A percentile compares a stretch with the other conserved stretches of the same genome.
These are phyloP conservation scores for Arabidopsis arenosa DNA, from an alignment of 345 rosid genomes.

Conservation along the genomic window DNA sequence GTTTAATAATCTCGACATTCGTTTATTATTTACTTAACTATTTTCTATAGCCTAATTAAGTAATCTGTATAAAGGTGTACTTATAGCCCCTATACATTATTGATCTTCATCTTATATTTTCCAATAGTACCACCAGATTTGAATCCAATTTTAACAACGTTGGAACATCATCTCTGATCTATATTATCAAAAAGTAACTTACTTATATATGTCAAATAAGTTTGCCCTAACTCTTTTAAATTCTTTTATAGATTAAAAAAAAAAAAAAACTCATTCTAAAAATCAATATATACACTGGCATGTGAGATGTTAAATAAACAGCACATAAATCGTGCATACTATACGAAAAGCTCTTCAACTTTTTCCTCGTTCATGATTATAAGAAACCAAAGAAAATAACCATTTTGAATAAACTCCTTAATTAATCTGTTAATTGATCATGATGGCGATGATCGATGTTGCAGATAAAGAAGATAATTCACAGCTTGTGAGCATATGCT, in stretches of 20 bases:
- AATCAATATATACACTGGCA: neutral
- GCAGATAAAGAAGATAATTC: constrained; percentile 38
- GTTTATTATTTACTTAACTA: neutral
- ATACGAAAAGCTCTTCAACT: constrained; percentile 42
- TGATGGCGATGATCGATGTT: constrained; percentile 29
- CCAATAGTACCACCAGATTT: neutral
- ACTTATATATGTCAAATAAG: constrained; percentile 15
- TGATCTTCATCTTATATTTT: neutral
- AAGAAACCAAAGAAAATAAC: constrained; percentile 25
- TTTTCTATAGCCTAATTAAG: neutral
- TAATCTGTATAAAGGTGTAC: neutral
- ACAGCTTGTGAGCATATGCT: constrained; percentile 45
- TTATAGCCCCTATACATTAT: too few species aligned
- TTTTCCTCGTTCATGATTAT: constrained; percentile 33
- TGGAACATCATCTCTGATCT: neutral
- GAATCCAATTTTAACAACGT: neutral
- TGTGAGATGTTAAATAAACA: constrained; percentile 39
- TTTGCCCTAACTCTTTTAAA: neutral
- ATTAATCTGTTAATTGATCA: constrained; percentile 20
- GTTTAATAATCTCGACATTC: neutral
- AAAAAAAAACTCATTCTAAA: neutral
- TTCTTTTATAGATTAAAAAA: neutral
- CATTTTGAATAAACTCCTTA: constrained; percentile 35
- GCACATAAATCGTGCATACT: constrained; percentile 40
- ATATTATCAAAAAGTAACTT: constrained; percentile 6